Evolutionary conservation across 805 yeast genomes (phyloP).

Genomic region (Metschnikowia borealis): DNA sequence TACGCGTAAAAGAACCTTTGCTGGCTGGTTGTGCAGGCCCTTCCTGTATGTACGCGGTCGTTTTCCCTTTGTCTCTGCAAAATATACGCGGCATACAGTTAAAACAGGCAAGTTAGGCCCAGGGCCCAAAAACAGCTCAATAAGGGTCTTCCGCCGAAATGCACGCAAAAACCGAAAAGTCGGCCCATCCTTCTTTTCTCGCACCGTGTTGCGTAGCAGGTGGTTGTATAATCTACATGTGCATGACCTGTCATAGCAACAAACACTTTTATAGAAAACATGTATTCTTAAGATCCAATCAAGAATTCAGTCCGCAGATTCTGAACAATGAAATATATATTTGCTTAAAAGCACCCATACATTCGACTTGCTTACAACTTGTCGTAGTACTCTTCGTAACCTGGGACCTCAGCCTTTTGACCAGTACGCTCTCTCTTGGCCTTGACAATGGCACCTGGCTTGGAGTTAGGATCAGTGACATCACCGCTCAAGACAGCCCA

Average conservation of each 20-base stretch:
- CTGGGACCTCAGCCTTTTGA: slow-evolving; percentile 95
- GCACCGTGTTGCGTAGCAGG: background rate
- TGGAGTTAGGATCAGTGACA: slow-evolving; percentile 77
- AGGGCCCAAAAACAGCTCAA: background rate
- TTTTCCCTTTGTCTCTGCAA: background rate
- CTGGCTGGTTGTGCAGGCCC: background rate
- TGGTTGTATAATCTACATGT: background rate
- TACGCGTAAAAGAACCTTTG: background rate
- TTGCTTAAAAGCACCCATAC: slow-evolving; percentile 8
- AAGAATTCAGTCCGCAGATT: slow-evolving; percentile 11
- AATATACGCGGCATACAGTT: background rate
- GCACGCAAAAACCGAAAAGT: background rate
- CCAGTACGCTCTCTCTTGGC: slow-evolving; percentile 90
- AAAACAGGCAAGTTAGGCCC: background rate
- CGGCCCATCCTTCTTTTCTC: background rate
- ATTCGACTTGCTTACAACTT: slow-evolving; percentile 53
- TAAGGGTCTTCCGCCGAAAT: background rate
- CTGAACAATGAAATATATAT: slow-evolving; percentile 14
- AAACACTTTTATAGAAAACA: slow-evolving; percentile 5
- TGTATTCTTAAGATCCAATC: slow-evolving; percentile 12
- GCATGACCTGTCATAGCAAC: background rate
- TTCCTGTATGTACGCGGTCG: background rate
- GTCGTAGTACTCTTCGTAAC: slow-evolving; percentile 98
- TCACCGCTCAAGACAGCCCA: slow-evolving; percentile 91
- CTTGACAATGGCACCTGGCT: slow-evolving; percentile 58